Evolutionary conservation across 495 filamentous ascomycete species (phyloP).

Genomic region (Xeromyces bisporus): DNA sequence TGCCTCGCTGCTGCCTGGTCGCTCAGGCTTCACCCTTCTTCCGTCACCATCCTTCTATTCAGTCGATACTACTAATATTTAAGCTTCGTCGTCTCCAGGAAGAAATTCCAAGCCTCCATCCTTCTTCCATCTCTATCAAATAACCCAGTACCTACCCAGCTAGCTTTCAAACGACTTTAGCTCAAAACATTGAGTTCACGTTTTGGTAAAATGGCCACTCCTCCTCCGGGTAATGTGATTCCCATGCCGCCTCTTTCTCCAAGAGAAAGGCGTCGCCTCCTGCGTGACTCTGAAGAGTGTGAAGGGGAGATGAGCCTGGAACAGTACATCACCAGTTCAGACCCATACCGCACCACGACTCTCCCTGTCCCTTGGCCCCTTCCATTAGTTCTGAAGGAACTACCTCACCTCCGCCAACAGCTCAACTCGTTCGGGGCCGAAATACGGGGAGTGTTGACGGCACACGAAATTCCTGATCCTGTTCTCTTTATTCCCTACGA

Average conservation of each 20-base stretch:
- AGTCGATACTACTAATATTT: too few species aligned
- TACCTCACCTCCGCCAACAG: not conserved
- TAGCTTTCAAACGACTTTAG: too few species aligned
- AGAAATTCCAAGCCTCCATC: too few species aligned
- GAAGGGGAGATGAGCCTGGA: slow-evolving; percentile 3
- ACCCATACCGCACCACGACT: slow-evolving; percentile 4
- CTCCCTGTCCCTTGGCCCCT: not conserved
- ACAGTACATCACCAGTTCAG: slow-evolving; percentile 2
- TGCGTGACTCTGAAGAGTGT: slow-evolving; percentile 1
- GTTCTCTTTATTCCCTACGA: not conserved
- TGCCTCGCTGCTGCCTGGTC: too few species aligned
- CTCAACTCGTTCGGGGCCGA: not conserved
- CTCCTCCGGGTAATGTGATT: too few species aligned
- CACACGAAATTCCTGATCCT: not conserved
- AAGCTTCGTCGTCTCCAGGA: too few species aligned
- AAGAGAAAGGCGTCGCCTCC: slow-evolving; percentile 2
- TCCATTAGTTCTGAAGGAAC: not conserved
- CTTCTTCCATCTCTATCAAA: too few species aligned
- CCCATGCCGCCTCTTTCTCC: slow-evolving; percentile 1
- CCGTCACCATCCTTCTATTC: too few species aligned
- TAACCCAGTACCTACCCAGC: too few species aligned
- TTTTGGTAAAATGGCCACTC: too few species aligned
- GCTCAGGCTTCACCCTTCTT: too few species aligned
- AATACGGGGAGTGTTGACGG: not conserved
- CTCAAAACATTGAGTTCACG: too few species aligned